These are phyloP conservation scores for Dissophora globulifera DNA, from an alignment of 192 early-diverging fungal genomes.

Conservation along the genomic window DNA sequence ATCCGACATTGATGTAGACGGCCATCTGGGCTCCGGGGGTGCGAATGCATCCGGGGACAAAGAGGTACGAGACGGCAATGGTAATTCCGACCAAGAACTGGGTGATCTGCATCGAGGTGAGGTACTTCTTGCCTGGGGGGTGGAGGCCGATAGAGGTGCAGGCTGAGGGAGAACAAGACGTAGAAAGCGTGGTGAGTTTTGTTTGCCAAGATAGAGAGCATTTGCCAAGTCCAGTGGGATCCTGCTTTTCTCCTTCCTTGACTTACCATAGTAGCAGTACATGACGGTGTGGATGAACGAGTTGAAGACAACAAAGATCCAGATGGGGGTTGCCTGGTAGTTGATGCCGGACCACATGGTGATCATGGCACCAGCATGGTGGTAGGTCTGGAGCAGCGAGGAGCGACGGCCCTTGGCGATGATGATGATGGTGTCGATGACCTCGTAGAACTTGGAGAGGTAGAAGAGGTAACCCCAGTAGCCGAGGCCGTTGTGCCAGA, in stretches of 20 bases:
- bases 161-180: constrained; percentile 15
- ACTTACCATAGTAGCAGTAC: constrained; percentile 80
- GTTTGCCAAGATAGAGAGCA: too few species aligned
- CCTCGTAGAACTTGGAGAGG: constrained; percentile 83
- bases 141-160: constrained; percentile 77
- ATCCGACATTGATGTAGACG: constrained; percentile 70
- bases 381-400: constrained; percentile 85
- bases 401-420: constrained; percentile 80
- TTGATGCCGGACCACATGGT: constrained; percentile 81
- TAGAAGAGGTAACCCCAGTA: constrained; percentile 91
- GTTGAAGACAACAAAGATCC: constrained; percentile 87
- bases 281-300: constrained; percentile 90
- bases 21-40: constrained; percentile 65
- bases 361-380: constrained; percentile 87
- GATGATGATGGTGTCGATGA: constrained; percentile 90
- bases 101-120: constrained; percentile 84
- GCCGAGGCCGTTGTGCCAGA: constrained; percentile 78
- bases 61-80: constrained; percentile 73
- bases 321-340: constrained; percentile 76
- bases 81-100: constrained; percentile 84
- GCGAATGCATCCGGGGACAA: constrained; percentile 67
- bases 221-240: too few species aligned
- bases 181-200: too few species aligned
- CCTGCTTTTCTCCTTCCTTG: too few species aligned
- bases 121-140: constrained; percentile 82